These are phyloP conservation scores for Phyllostachys edulis DNA, from an alignment of 176 grass and related monocot species.

Conservation along the genomic window DNA sequence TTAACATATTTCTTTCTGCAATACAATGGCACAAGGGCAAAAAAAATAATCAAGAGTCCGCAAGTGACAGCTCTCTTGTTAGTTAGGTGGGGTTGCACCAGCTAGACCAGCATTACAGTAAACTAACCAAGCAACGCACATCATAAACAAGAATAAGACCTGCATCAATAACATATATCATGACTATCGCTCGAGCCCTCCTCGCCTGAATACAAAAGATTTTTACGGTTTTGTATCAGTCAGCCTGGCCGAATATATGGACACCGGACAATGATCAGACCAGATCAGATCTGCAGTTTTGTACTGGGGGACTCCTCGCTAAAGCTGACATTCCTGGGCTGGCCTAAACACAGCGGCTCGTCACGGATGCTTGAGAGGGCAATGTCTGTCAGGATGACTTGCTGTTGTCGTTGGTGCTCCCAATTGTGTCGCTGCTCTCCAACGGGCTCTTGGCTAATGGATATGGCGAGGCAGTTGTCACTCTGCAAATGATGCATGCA, in stretches of 20 bases:
- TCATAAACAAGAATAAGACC: constrained; percentile 38
- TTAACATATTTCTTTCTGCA: constrained; percentile 50
- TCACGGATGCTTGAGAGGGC: constrained; percentile 58
- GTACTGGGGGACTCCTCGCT: constrained; percentile 50
- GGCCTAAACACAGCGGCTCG: constrained; percentile 50
- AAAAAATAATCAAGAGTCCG: constrained; percentile 63
- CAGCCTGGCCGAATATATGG: constrained; percentile 46
- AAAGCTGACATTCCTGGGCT: constrained; percentile 57
- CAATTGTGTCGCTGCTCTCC: constrained; percentile 55
- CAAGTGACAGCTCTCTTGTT: constrained; percentile 64
- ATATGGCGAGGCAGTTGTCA: constrained; percentile 56
- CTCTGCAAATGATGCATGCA: constrained; percentile 46
- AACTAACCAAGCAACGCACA: constrained; percentile 41
- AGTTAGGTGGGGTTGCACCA: constrained; percentile 49
- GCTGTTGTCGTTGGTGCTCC: constrained; percentile 41
- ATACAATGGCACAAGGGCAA: constrained; percentile 42
- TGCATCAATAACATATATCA: constrained; percentile 40
- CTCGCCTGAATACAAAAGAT: constrained; percentile 39
- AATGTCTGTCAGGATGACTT: constrained; percentile 62
- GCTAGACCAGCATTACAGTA: constrained; percentile 41
- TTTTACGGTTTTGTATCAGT: constrained; percentile 37
- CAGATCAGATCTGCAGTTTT: constrained; percentile 62
- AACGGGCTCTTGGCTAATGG: constrained; percentile 46
- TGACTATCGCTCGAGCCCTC: constrained; percentile 11
- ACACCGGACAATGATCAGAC: constrained; percentile 4